Base-by-base conservation (phyloP, 1,139 yeast species). In the Saccharomyces hybrid region DNA sequence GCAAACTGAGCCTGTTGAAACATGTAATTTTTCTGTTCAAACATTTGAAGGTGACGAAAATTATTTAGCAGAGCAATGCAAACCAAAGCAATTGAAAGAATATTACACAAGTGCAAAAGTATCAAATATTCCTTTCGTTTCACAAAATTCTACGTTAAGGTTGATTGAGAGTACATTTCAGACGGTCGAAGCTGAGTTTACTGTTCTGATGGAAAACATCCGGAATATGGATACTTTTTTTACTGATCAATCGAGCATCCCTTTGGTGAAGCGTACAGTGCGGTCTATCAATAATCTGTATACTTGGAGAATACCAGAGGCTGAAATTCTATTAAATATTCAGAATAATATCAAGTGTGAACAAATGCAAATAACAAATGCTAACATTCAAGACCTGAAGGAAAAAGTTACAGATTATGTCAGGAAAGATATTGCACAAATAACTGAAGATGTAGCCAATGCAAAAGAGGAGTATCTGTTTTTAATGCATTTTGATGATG, bases 281-380 rank as follows among this genome's bases (percentile, higher is more conserved):
- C 32, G 55, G 34, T 57, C 66, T 8, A 27, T 68, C 4, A 46
- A 55, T 13, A 59, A 62, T 38, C 47, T 62, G 2, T 65, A 69
- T 13, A 70, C 70, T 14, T 78, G 81, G 81, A 74, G 78, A 60
- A 56, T 78, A 13, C 55, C 65, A 38, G 80, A 78, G 57, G 65
- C 65, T 8, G 50, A 52, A 0, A 63, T 62, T 2, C 53, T 76
- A 9, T 51, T 55, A 3, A 57, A 60, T 2, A 62, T 69, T 6
- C 47, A 72, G 1, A 49, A 56, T 1, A 52, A 56, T 27, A 50
- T 41, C 6, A 26, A 14, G 14, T 26, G 7, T 29, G 46, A 9
- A 14, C 16, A 25, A 47, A 47, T 1, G 42, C 23, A 34, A 34
- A 14, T 14, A 34, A 34, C 42, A 9, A 34, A 7, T 7, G 19